Evolutionary conservation across 2,329 filamentous ascomycete genomes (phyloP).

Genomic region (Penicillium sp.): DNA sequence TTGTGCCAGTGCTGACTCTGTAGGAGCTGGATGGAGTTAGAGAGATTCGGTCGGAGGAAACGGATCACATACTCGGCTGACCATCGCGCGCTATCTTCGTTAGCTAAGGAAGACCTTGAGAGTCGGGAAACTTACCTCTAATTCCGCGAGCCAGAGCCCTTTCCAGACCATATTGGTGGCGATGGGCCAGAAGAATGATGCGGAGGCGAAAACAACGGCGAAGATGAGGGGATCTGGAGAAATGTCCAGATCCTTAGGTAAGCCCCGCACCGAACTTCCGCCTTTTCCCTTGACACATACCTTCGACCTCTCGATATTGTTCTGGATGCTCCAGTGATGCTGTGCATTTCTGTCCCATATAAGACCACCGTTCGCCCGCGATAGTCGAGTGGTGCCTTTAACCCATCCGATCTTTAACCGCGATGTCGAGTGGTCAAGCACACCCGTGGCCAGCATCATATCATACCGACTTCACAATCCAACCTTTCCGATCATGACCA

Average conservation of each 20-base stretch:
- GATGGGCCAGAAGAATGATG: background rate
- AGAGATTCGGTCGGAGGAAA: background rate
- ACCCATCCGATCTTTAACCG: constrained; percentile 12
- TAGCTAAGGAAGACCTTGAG: background rate
- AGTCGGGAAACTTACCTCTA: constrained; percentile 33
- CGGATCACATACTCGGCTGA: constrained; percentile 34
- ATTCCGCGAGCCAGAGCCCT: constrained; percentile 30
- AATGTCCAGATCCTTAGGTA: constrained; percentile 8
- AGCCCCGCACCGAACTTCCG: constrained; percentile 2
- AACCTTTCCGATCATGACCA: constrained; percentile 33
- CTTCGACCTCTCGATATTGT: background rate
- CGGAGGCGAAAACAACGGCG: background rate
- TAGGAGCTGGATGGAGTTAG: constrained; percentile 36
- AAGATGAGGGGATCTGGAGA: constrained; percentile 4
- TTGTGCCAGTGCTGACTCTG: constrained; percentile 46
- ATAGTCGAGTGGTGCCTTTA: constrained; percentile 14
- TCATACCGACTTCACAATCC: constrained; percentile 8
- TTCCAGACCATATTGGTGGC: constrained; percentile 27
- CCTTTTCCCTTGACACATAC: background rate
- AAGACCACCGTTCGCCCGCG: background rate
- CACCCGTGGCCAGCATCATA: constrained; percentile 15
- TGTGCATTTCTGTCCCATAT: background rate
- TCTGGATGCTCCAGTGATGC: background rate
- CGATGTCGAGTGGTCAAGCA: constrained; percentile 25
- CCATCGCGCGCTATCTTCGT: constrained; percentile 26